These are phyloP conservation scores for Colletotrichum sp. DNA, from an alignment of 2,329 filamentous ascomycete species.

Conservation along the genomic window DNA sequence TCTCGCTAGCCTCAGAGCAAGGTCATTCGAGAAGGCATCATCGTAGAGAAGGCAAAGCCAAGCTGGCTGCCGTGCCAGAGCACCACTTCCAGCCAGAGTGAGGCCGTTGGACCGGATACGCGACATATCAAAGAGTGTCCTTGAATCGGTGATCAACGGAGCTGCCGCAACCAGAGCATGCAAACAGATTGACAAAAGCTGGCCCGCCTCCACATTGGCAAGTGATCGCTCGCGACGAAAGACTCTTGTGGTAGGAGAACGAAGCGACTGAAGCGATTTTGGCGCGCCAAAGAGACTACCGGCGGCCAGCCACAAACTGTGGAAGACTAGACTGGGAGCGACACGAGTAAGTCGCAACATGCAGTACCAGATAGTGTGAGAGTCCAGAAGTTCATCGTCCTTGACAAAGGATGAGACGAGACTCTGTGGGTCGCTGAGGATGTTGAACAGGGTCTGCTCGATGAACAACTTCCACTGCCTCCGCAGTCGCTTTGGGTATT, in stretches of 20 bases:
- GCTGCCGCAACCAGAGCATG: slow-evolving; percentile 66
- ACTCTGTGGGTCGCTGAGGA: slow-evolving; percentile 62
- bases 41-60: slow-evolving; percentile 65
- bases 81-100: slow-evolving; percentile 51
- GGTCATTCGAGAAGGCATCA: slow-evolving; percentile 66
- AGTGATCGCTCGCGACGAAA: slow-evolving; percentile 42
- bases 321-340: slow-evolving; percentile 63
- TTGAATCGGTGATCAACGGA: slow-evolving; percentile 53
- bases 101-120: slow-evolving; percentile 62
- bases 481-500: slow-evolving; percentile 36
- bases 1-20: slow-evolving; percentile 63
- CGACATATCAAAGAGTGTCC: slow-evolving; percentile 63
- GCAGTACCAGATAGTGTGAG: slow-evolving; percentile 67
- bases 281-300: slow-evolving; percentile 64
- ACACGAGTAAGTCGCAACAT: slow-evolving; percentile 65
- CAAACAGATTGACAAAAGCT: slow-evolving; percentile 64
- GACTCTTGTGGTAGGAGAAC: slow-evolving; percentile 41
- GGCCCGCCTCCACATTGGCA: slow-evolving; percentile 55
- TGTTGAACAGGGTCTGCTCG: slow-evolving; percentile 69
- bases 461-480: slow-evolving; percentile 65
- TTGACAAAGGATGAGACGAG: slow-evolving; percentile 63
- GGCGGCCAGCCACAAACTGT: slow-evolving; percentile 69
- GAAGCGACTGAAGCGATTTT: slow-evolving; percentile 43
- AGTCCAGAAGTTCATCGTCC: slow-evolving; percentile 60
- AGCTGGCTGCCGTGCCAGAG: slow-evolving; percentile 50